phyloP scores from a whole-genome alignment of 345 rosid species.

The Gossypium thurberi region DNA sequence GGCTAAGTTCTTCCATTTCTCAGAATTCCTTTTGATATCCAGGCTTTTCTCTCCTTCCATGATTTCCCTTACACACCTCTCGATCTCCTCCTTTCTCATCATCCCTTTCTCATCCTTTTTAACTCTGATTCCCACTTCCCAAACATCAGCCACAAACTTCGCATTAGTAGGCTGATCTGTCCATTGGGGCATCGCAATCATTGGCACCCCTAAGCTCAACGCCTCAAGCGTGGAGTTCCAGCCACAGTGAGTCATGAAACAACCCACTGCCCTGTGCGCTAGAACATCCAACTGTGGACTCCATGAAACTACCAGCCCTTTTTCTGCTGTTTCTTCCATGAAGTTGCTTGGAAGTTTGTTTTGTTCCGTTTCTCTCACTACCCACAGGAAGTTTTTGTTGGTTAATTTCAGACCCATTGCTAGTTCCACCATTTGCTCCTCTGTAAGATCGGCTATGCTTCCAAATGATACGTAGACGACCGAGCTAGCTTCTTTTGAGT shows the following conservation, averaged over 20 bases:
- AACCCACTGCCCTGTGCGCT: conserved; percentile 42
- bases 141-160: conserved; percentile 45
- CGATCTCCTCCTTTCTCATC: conserved; percentile 35
- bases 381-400: conserved; percentile 49
- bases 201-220: conserved; percentile 48
- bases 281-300: conserved; percentile 48
- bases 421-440: conserved; percentile 51
- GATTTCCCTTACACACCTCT: conserved; percentile 38
- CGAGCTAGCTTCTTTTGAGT: conserved; percentile 28
- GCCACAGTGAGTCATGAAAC: conserved; percentile 60
- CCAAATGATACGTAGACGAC: conserved; percentile 56
- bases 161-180: conserved; percentile 56
- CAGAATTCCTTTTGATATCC: conserved; percentile 34
- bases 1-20: conserved; percentile 39
- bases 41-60: conserved; percentile 40
- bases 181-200: conserved; percentile 59
- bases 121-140: conserved; percentile 47
- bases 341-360: conserved; percentile 35
- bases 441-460: conserved; percentile 37
- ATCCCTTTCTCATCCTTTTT: conserved; percentile 25
- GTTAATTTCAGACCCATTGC: conserved; percentile 35
- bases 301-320: conserved; percentile 48
- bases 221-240: conserved; percentile 73
- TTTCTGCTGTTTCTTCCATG: conserved; percentile 25
- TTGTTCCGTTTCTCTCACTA: conserved; percentile 43